Conservation (phyloP, 148 eudicot species). For the Fagopyrum esculentum region DNA sequence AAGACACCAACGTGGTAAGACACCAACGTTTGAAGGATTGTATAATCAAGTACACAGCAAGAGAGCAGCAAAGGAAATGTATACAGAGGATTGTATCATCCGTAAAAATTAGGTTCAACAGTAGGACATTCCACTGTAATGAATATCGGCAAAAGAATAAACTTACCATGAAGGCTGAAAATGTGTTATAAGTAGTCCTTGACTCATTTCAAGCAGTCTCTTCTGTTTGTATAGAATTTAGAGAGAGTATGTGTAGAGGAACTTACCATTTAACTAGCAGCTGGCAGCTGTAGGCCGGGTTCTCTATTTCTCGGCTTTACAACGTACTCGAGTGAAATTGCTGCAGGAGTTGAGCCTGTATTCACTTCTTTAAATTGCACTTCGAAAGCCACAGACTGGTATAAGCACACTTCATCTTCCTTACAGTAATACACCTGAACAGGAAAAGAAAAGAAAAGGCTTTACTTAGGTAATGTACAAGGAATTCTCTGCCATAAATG, state of each 20-base stretch:
- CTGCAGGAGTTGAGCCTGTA: slow-evolving; percentile 43
- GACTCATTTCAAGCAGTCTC: too few species aligned
- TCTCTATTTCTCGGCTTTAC: slow-evolving; percentile 58
- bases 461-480: not conserved
- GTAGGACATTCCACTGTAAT: not conserved
- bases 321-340: slow-evolving; percentile 49
- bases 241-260: too few species aligned
- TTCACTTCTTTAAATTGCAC: slow-evolving; percentile 61
- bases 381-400: slow-evolving; percentile 76
- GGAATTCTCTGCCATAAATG: not conserved
- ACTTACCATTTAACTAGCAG: slow-evolving; percentile 6
- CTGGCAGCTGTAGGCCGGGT: slow-evolving; percentile 34
- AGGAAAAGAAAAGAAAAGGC: not conserved
- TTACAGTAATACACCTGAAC: slow-evolving; percentile 91
- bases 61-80: not conserved
- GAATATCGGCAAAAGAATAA: not conserved
- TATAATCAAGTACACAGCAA: not conserved
- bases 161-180: not conserved
- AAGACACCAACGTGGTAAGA: not conserved
- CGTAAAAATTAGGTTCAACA: not conserved
- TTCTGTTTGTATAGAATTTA: too few species aligned
- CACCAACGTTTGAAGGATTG: not conserved
- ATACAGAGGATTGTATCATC: not conserved
- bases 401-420: slow-evolving; percentile 90
- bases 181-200: not conserved